Base-by-base conservation (phyloP, 805 yeast species). In the Naumovozyma baii region DNA sequence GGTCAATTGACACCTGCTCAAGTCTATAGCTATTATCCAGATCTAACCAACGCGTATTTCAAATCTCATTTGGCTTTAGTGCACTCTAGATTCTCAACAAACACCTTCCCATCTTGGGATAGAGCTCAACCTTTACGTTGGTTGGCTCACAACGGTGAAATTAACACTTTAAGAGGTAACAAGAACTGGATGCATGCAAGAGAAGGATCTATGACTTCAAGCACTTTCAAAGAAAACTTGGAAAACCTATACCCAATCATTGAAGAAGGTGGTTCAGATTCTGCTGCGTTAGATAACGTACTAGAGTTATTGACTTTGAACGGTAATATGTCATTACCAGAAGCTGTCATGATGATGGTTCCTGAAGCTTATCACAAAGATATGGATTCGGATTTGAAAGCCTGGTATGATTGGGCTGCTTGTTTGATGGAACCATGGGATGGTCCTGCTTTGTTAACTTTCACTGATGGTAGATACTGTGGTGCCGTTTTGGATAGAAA, bases 381-480 rank as follows among this genome's bases (percentile, higher is more conserved):
- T 64, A 87, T 90, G 83, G 96, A 90, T 62, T 85, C 94, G 40
- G 80, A 83, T 62, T 83, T 88, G 68, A 78, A 74, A 54, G 96
- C 97, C 1, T 90, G 94, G 65, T 90, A 90, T 67, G 96, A 92
- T 63, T 90, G 97, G 97, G 97, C 96, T 36, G 95, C 97, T 10
- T 87, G 96, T 67, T 68, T 90, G 49, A 92, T 92, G 96, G 98
- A 90, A 68, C 97, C 97, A 7, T 90, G 98, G 98, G 98, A 90
- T 67, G 98, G 98, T 49, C 98, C 98, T 15, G 97, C 97, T 28
- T 69, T 92, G 50, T 84, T 90, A 69, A 87, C 95, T 22, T 92
- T 90, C 63, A 90, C 96, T 29, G 97, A 90, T 64, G 96, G 95
- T 51, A 76, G 97, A 54, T 90, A 85, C 73, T 86, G 96, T 67